Percentiles rank a stretch among this genome's conserved stretches.
phyloP scores from a whole-genome alignment of 345 rosid species.

The Populus tremula region DNA sequence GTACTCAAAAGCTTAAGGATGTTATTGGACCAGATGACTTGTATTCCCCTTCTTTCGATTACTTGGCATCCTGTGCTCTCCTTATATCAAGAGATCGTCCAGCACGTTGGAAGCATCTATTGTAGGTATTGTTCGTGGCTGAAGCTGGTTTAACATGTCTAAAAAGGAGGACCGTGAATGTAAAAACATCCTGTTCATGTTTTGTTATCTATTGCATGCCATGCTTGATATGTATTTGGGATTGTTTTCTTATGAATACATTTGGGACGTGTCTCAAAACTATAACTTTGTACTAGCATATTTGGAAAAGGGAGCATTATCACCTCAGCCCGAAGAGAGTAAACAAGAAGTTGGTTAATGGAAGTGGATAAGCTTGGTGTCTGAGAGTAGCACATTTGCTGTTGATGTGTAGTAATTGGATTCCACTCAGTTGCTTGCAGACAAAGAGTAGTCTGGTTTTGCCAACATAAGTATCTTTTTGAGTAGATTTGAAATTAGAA shows the following conservation, averaged over 20 bases:
- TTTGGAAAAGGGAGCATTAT: background rate
- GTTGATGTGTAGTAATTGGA: background rate
- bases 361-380: background rate
- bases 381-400: background rate
- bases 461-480: background rate
- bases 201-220: conserved; percentile 15
- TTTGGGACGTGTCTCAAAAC: background rate
- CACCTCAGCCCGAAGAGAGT: background rate
- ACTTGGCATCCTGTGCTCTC: conserved; percentile 60
- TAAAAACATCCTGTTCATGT: background rate
- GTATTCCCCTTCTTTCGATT: conserved; percentile 83
- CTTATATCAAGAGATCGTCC: conserved; percentile 94
- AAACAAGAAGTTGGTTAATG: background rate
- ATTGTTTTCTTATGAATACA: background rate
- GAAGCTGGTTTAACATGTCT: background rate
- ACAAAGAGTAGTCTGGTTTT: background rate
- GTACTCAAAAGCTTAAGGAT: conserved; percentile 49
- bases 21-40: conserved; percentile 77
- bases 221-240: background rate
- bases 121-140: conserved; percentile 26
- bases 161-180: background rate
- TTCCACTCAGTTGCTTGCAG: background rate
- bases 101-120: conserved; percentile 62
- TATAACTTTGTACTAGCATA: background rate
- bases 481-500: background rate